Percentiles rank a stretch among this genome's conserved stretches.
phyloP scores from a whole-genome alignment of 2,329 filamentous ascomycete genomes.

The Monosporascus sp. region DNA sequence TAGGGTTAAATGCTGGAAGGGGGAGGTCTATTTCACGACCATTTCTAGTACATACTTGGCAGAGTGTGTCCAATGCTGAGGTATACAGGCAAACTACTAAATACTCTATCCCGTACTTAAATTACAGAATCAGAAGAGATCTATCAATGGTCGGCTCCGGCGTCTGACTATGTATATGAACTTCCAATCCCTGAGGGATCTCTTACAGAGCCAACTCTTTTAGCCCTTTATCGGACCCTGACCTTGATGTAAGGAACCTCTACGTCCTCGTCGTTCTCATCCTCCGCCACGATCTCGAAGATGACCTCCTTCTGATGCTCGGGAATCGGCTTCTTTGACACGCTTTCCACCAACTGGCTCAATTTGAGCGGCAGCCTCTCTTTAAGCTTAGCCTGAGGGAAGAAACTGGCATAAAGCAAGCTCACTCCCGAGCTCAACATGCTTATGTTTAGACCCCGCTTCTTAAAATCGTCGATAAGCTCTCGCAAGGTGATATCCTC shows the following conservation, averaged over 20 bases:
- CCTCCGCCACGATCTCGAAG: conserved; percentile 92
- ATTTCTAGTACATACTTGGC: conserved; percentile 3
- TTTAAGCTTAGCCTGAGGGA: conserved; percentile 70
- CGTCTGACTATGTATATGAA: too few species aligned
- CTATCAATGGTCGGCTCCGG: too few species aligned
- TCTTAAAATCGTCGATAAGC: conserved; percentile 76
- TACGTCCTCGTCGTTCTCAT: conserved; percentile 83
- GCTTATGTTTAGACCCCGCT: conserved; percentile 72
- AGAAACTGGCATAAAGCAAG: conserved; percentile 90
- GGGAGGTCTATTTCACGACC: conserved; percentile 10
- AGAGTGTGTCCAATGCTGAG: not conserved
- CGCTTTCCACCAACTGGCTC: conserved; percentile 78
- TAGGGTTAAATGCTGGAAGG: not conserved
- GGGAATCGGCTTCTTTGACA: conserved; percentile 89
- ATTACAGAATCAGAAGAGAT: conserved; percentile 1
- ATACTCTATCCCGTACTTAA: not conserved
- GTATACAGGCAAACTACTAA: too few species aligned
- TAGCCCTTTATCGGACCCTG: conserved; percentile 47
- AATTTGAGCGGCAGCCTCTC: conserved; percentile 79
- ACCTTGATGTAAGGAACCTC: conserved; percentile 97
- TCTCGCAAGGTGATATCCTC: conserved; percentile 78
- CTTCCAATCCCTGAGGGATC: too few species aligned
- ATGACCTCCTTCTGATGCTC: conserved; percentile 92
- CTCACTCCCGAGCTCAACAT: conserved; percentile 99
- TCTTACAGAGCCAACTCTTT: not conserved